Conservation (phyloP, 805 yeast species). For the Spathaspora arborariae region DNA sequence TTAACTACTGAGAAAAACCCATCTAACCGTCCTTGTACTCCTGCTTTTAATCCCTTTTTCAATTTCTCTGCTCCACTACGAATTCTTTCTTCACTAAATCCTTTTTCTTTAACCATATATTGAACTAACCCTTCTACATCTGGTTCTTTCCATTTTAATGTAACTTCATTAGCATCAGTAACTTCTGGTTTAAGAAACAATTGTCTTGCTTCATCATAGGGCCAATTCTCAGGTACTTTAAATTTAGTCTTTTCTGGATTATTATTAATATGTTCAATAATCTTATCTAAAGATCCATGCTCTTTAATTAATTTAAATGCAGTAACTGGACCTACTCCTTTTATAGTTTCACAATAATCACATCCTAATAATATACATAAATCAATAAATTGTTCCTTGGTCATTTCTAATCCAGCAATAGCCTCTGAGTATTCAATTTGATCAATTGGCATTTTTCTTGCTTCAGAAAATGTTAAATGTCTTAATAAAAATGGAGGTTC, state of each 20-base stretch:
- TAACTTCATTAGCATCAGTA: constrained; percentile 52
- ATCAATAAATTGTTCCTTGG: constrained; percentile 74
- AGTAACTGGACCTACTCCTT: constrained; percentile 95
- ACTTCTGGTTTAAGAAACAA: constrained; percentile 84
- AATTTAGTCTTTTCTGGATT: constrained; percentile 58
- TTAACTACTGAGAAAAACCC: constrained; percentile 77
- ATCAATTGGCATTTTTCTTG: constrained; percentile 86
- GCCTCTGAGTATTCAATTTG: constrained; percentile 70
- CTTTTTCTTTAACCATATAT: constrained; percentile 81
- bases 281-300: constrained; percentile 74
- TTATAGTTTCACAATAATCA: constrained; percentile 93
- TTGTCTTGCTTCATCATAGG: constrained; percentile 81
- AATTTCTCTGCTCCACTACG: constrained; percentile 82
- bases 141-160: constrained; percentile 85
- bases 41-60: constrained; percentile 76
- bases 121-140: constrained; percentile 79
- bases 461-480: constrained; percentile 91
- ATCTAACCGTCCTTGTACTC: constrained; percentile 88
- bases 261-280: constrained; percentile 59
- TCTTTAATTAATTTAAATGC: constrained; percentile 86
- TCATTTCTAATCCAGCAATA: constrained; percentile 74
- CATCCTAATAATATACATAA: constrained; percentile 92
- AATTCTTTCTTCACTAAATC: constrained; percentile 90
- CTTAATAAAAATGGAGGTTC: constrained; percentile 79
- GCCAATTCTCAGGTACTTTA: constrained; percentile 93